Base-by-base conservation (phyloP, 164 flowering plant species). In the Chimonanthus praecox region DNA sequence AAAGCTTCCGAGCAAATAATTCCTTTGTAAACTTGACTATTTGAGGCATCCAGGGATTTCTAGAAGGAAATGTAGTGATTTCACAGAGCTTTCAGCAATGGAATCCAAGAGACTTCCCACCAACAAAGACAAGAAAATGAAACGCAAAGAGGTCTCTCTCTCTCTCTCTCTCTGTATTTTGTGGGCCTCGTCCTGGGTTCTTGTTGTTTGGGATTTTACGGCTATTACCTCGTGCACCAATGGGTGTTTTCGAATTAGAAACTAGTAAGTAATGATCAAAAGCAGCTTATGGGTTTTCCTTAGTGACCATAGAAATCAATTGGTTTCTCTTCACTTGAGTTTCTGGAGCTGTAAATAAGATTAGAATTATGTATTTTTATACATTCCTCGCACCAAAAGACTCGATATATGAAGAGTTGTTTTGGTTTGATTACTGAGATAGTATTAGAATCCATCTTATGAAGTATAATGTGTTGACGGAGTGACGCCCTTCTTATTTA, bases 51-150 rank as follows among this genome's bases (percentile, higher is more conserved):
- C 2, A 33, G 58, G 58, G 0, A 11, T 51, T 51, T 51, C 58
- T 50, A 11, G 2, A 7, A 51, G 4, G 60, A 54, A 13, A 51
- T 51, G 8, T 0, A 51, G 13, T 10, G 13, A 51, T 51, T 54
- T 13, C 60, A 13, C 3, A n/a, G 60, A 10, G 60, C 60, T 58
- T 45, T 46, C 73, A 60, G 51, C 54, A 60, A 72, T 72, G 75
- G 75, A 72, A 44, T 3, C 75, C 49, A 66, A 45, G 51, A 67
- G 47, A 48, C 69, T 18, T 47, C 13, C 3, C 64, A 67, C 51
- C 75, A 54, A 61, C 49, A 73, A 65, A 54, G 75, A 73, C 70
- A 73, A 67, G 69, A 73, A 66, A 49, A 43, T 73, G 43, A 73
- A 54, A 48, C 46, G 75, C 9, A 73, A 51, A 66, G 70, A 73